Base-by-base conservation (phyloP, 306 rosid species). In the Spatholobus suberectus region DNA sequence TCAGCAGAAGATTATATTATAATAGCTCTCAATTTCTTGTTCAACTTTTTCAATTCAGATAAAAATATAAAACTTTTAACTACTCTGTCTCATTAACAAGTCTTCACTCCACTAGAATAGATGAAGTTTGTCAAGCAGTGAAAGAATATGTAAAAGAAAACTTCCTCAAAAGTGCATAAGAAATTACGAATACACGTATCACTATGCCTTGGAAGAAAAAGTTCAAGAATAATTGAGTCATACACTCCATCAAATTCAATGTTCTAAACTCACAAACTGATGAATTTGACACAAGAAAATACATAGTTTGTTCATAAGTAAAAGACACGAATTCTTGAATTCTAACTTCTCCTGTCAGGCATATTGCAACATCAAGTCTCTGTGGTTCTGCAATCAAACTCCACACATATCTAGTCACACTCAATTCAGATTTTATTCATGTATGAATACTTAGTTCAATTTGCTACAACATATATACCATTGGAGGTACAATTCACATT, bases 1-100 rank as follows among this genome's bases (percentile, higher is more conserved):
- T 93, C 99, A 6, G 99, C 98, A 0, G 99, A 95, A 85, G 98
- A 95, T n/a, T n/a, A n/a, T n/a, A n/a, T n/a, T n/a, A n/a, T n/a
- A n/a, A n/a, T n/a, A n/a, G n/a, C n/a, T n/a, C n/a, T n/a, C n/a
- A n/a, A n/a, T n/a, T n/a, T n/a, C n/a, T n/a, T n/a, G n/a, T n/a
- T n/a, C n/a, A n/a, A n/a, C n/a, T n/a, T n/a, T n/a, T n/a, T n/a
- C n/a, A n/a, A n/a, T n/a, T n/a, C n/a, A n/a, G n/a, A n/a, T n/a
- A n/a, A n/a, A n/a, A n/a, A n/a, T n/a, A n/a, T n/a, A n/a, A n/a
- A n/a, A n/a, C n/a, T n/a, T n/a, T n/a, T n/a, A n/a, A n/a, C n/a
- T n/a, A n/a, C n/a, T n/a, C n/a, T n/a, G n/a, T n/a, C n/a, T n/a
- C n/a, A n/a, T n/a, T n/a, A n/a, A n/a, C n/a, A n/a, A n/a, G n/a